Base-by-base conservation (phyloP, 495 filamentous ascomycete genomes). In the Chaetomidium leptoderma region DNA sequence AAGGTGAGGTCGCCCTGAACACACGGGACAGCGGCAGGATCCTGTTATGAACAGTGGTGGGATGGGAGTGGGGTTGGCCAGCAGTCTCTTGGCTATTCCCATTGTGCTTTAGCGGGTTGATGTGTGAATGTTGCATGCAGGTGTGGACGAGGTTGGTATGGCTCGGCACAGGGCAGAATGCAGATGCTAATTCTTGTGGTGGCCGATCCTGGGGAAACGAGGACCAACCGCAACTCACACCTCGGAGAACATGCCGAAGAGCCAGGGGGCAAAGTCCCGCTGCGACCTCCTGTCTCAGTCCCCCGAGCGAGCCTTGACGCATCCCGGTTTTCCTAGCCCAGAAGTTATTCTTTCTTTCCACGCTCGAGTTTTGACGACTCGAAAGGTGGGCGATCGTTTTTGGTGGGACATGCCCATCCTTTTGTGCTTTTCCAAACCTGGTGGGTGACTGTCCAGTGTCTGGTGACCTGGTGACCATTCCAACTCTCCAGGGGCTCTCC, bases 21-120 rank as follows among this genome's bases (percentile, higher is more conserved):
- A 14, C 19, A 16, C 36, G 36, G 4, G 13, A 40, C 33, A 19
- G 50, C 50, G 19, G 26, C 51, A 43, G 29, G 37, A 39, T 23
- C 51, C 17, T n/a, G 27, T 54, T 54, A 33, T 54, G 37, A 54
- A 44, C 26, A 27, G 27, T 24, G 36, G 1, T 5, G 26, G 16
- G 26, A 13, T 43, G 24, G 1, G 6, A n/a, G 26, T 33, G 37
- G 51, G 27, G 51, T 0, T 8, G 7, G 19, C 48, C 36, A 21
- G 36, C 16, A 23, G 11, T n/a, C 17, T 23, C 51, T 54, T 44
- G 51, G 37, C 51, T n/a, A n/a, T 32, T 42, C 37, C 39, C 26
- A 17, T 54, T 33, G 51, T 33, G 51, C n/a, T 21, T 44, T 54
- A 43, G 51, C 36, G 51, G 17, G n/a, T 43, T 42, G 36, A 29